phyloP scores from a whole-genome alignment of 345 rosid genomes.

The Brassica cretica region DNA sequence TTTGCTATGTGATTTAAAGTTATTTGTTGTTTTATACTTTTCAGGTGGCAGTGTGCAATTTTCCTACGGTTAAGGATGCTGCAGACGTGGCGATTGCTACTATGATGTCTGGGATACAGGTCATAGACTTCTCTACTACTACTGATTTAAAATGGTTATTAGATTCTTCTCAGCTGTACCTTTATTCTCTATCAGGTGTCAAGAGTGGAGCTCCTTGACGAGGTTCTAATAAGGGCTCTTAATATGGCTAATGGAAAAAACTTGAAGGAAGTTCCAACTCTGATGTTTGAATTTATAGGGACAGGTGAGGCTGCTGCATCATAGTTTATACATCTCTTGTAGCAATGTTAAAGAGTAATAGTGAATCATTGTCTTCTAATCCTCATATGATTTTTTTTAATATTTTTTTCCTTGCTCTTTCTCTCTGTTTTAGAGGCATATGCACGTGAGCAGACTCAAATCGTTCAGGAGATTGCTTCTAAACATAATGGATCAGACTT shows the following conservation, averaged over 20 bases:
- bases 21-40: constrained; percentile 13
- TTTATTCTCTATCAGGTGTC: constrained; percentile 57
- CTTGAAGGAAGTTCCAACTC: constrained; percentile 75
- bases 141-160: background rate
- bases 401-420: constrained; percentile 27
- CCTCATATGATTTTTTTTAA: constrained; percentile 3
- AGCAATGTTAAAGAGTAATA: background rate
- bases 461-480: constrained; percentile 80
- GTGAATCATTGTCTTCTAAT: constrained; percentile 5
- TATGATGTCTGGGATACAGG: constrained; percentile 89
- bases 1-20: background rate
- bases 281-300: constrained; percentile 94
- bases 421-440: constrained; percentile 58
- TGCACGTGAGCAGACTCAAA: constrained; percentile 73
- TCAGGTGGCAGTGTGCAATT: constrained; percentile 97
- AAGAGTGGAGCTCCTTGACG: constrained; percentile 83
- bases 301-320: constrained; percentile 52
- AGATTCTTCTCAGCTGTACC: constrained; percentile 21
- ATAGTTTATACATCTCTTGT: background rate
- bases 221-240: constrained; percentile 79
- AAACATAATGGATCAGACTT: constrained; percentile 85
- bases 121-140: constrained; percentile 28
- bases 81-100: constrained; percentile 95
- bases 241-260: constrained; percentile 85
- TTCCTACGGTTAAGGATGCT: constrained; percentile 88